Conservation (phyloP, 306 rosid genomes). For the Pyrus bretschneideri region DNA sequence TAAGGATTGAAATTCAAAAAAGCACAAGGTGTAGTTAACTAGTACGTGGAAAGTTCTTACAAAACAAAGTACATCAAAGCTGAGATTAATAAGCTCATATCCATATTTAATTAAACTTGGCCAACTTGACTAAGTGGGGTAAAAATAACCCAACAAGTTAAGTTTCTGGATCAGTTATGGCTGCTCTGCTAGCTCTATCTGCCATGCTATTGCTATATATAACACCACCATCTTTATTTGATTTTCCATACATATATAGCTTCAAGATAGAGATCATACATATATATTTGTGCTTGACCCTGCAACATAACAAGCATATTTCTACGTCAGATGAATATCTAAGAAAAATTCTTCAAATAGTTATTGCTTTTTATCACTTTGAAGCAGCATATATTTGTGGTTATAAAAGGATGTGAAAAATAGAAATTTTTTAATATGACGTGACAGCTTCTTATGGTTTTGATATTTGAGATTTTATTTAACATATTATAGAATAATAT, state of each 20-base stretch:
- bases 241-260: neutral
- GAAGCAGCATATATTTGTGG: neutral
- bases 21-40: neutral
- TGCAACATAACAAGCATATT: neutral
- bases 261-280: neutral
- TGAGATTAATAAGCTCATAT: neutral
- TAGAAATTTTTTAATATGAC: neutral
- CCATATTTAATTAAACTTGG: neutral
- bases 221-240: neutral
- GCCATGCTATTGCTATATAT: neutral
- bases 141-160: slow-evolving; percentile 20
- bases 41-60: neutral
- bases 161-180: slow-evolving; percentile 1
- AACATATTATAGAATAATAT: no score
- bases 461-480: neutral
- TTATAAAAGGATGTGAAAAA: neutral
- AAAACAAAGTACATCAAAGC: neutral
- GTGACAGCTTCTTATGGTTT: neutral
- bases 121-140: neutral
- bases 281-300: neutral
- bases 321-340: neutral
- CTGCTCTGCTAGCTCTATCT: neutral
- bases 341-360: neutral
- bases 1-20: neutral
- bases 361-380: neutral